Base-by-base conservation (phyloP, 768 basidiomycete species). In the Royoungia palumana region DNA sequence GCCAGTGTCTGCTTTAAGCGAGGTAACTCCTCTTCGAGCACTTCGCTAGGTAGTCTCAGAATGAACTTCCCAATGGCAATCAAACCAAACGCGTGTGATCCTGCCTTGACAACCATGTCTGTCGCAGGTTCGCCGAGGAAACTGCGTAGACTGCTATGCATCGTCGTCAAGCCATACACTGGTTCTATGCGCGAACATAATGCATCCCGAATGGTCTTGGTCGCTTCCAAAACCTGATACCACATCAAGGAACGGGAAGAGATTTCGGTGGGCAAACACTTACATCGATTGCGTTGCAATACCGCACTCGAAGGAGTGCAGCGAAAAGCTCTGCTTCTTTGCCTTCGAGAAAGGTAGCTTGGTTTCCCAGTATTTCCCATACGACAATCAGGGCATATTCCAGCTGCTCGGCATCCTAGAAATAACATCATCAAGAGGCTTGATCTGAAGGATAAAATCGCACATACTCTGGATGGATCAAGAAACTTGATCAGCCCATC, bases 11-110 rank as follows among this genome's bases (percentile, higher is more conserved):
- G 69, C 59, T 81, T 82, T 46, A 94, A 65, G 32, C 88, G 82
- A 35, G 91, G 91, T 35, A 94, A 64, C 57, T 93, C 90, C 57
- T 94, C 91, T 66, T 92, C 90, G 19, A 92, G 79, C 45, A 94
- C 83, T 62, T 92, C 89, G 2, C 82, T 75, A 14, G 91, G 91
- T 16, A 94, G 74, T 30, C 85, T 81, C 49, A 92, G 66, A 53
- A 89, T 82, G 54, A 91, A 90, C 67, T 88, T 91, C 30, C 87
- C 89, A 12, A 94, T 66, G 1, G 86, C 89, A 55, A 91, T 82
- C 45, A 94, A 74, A 5, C 89, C 91, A 67, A 91, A 93, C 5
- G 89, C 88, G 62, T 85, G 84, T 1, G 85, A 81, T 12, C 80
- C 70, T 6, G 85, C 74, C 62, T 82, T 87, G 46, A 76, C 72